Evolutionary conservation across 2,329 filamentous ascomycete species (phyloP).

Genomic region (Pseudogymnoascus sp.): DNA sequence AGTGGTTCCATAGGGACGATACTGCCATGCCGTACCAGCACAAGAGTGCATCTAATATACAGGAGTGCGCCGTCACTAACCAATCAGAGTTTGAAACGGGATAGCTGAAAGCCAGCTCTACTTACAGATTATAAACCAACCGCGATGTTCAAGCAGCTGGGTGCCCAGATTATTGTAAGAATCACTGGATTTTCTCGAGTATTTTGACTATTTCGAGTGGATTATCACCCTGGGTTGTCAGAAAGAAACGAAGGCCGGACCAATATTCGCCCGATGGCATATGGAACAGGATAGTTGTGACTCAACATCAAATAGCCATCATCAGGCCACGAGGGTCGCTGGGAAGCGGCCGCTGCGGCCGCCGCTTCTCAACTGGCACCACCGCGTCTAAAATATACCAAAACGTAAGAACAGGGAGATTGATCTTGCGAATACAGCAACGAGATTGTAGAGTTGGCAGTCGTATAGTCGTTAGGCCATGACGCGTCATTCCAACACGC

Average conservation of each 20-base stretch:
- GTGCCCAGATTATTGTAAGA: neutral
- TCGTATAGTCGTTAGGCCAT: too few species aligned
- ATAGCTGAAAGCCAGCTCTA: neutral
- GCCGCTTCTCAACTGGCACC: slow-evolving; percentile 12
- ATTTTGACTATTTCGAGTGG: neutral
- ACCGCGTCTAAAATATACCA: neutral
- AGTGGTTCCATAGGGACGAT: neutral
- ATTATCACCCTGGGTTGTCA: neutral
- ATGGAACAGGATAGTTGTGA: neutral
- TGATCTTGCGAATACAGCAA: slow-evolving; percentile 12
- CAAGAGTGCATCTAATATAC: too few species aligned
- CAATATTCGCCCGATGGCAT: neutral
- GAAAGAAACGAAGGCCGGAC: neutral
- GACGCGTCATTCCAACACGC: neutral
- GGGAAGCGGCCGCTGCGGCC: neutral
- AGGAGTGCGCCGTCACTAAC: too few species aligned
- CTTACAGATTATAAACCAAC: neutral
- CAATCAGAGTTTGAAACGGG: too few species aligned
- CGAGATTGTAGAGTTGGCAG: too few species aligned
- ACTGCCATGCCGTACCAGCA: too few species aligned
- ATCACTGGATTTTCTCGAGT: neutral
- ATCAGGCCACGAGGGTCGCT: neutral
- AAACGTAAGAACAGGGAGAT: neutral
- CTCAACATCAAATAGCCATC: neutral
- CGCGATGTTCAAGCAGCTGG: neutral